Percentiles rank a stretch among this genome's conserved stretches.
Evolutionary conservation across 1,284 basidiomycete genomes (phyloP).

Genomic region (Ustilago cynodontis): DNA sequence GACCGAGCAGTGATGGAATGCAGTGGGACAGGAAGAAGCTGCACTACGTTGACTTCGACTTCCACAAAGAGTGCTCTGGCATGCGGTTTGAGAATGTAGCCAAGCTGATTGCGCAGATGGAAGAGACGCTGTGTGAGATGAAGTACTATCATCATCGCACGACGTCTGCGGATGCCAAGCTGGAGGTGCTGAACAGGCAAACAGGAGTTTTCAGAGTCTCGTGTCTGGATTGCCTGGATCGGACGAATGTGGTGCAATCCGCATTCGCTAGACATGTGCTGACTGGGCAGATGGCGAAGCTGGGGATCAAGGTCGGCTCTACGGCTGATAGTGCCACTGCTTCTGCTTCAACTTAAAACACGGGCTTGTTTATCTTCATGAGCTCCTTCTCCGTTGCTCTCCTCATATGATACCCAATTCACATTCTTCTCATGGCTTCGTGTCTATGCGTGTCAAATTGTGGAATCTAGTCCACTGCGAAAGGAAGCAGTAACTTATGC

Average conservation of each 20-base stretch:
- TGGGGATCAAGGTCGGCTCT: conserved; percentile 37
- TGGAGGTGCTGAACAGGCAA: conserved; percentile 72
- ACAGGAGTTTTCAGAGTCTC: conserved; percentile 92
- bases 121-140: conserved; percentile 78
- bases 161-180: conserved; percentile 74
- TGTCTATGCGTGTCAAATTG: neutral
- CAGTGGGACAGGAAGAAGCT: conserved; percentile 92
- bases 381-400: neutral
- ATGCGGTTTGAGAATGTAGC: conserved; percentile 76
- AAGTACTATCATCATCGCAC: conserved; percentile 71
- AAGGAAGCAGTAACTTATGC: neutral
- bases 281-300: conserved; percentile 74
- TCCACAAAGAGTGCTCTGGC: conserved; percentile 83
- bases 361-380: neutral
- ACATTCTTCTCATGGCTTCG: neutral
- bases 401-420: neutral
- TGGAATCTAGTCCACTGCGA: neutral
- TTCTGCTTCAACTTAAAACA: conserved; percentile 1
- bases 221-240: conserved; percentile 94
- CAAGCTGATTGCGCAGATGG: conserved; percentile 79
- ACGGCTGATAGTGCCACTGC: neutral
- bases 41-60: conserved; percentile 96
- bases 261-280: conserved; percentile 88
- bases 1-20: conserved; percentile 76
- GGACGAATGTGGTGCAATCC: conserved; percentile 96